Conservation (phyloP, 2,329 filamentous ascomycete species). For the Aquanectria penicillioides region DNA sequence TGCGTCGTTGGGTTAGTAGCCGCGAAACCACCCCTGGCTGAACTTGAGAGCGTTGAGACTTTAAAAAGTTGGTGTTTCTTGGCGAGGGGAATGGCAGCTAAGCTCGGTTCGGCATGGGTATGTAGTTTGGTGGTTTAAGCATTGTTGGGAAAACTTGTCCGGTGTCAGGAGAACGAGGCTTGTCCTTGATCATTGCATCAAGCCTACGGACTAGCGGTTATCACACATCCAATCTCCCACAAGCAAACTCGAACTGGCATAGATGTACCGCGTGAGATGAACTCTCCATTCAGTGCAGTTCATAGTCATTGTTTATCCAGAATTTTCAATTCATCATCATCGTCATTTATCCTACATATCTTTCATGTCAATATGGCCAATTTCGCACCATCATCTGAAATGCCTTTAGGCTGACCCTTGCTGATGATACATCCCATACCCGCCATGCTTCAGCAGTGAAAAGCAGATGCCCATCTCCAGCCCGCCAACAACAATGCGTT, state of each 20-base stretch:
- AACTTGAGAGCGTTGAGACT: too few species aligned
- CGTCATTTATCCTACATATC: constrained; percentile 13
- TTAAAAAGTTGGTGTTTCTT: too few species aligned
- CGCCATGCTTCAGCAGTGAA: constrained; percentile 8
- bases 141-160: too few species aligned
- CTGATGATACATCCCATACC: constrained; percentile 15
- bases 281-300: neutral
- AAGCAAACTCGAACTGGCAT: neutral
- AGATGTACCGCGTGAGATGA: too few species aligned
- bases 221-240: neutral
- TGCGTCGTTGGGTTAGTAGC: too few species aligned
- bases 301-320: neutral
- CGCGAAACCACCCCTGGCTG: too few species aligned
- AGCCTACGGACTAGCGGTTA: too few species aligned
- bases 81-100: too few species aligned
- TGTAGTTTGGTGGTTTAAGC: too few species aligned
- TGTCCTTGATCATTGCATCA: too few species aligned
- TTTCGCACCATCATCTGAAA: constrained; percentile 16
- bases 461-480: constrained; percentile 9
- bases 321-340: neutral
- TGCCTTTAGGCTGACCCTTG: neutral
- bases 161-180: too few species aligned
- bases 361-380: constrained; percentile 11
- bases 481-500: constrained; percentile 3
- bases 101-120: too few species aligned